Conservation (phyloP, 139 green algal genomes). For the Chlamydomonas schloesseri region DNA sequence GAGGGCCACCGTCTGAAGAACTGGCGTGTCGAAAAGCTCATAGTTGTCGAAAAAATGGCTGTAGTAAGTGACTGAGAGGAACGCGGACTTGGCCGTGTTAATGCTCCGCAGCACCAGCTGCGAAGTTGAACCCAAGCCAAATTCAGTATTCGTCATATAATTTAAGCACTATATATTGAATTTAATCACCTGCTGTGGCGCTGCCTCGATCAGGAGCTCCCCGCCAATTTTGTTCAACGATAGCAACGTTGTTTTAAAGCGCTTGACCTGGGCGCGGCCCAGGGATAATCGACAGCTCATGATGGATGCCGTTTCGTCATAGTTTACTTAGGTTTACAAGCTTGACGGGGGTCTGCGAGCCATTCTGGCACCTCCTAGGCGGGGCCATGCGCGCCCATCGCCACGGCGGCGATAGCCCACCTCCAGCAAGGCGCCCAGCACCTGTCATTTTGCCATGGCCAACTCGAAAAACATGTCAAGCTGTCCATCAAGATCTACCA, state of each 20-base stretch:
- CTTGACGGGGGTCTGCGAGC: too few species aligned
- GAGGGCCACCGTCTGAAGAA: constrained; percentile 73
- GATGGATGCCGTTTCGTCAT: too few species aligned
- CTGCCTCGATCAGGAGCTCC: constrained; percentile 76
- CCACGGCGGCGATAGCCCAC: too few species aligned
- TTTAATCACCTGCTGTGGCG: constrained; percentile 56
- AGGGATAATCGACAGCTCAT: constrained; percentile 62
- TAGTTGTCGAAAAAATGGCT: constrained; percentile 77
- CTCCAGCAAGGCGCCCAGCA: too few species aligned
- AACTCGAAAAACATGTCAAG: too few species aligned
- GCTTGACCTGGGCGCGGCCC: constrained; percentile 55
- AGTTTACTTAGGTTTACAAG: too few species aligned
- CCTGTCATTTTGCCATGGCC: too few species aligned
- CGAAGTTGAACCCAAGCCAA: not conserved
- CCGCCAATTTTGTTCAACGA: constrained; percentile 64
- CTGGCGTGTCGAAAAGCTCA: constrained; percentile 59
- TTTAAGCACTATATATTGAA: not conserved
- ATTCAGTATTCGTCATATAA: not conserved
- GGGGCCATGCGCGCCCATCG: too few species aligned
- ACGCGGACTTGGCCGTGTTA: constrained; percentile 77
- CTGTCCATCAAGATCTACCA: too few species aligned
- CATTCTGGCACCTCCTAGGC: too few species aligned
- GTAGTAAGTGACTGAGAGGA: constrained; percentile 72
- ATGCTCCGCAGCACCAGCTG: constrained; percentile 79
- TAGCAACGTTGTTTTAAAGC: constrained; percentile 58